Base-by-base conservation (phyloP, 352 stramenopile genomes). In the Pythium angustatum region DNA sequence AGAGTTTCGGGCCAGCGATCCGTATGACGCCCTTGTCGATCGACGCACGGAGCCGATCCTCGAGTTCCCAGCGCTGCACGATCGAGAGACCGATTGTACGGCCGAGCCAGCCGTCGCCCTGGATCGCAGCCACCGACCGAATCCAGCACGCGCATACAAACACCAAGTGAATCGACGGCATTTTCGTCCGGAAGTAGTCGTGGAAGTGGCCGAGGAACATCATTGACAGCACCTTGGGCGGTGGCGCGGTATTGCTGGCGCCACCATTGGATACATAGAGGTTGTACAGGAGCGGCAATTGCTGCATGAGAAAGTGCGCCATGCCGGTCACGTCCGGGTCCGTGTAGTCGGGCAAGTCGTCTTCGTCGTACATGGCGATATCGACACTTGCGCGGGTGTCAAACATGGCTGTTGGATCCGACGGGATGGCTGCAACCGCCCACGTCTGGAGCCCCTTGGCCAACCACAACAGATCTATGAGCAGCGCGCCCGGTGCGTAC, bases 81-180 rank as follows among this genome's bases (percentile, higher is more conserved):
- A 76, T 54, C 28, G 52, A 61, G 5, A 75, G 57, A 26, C 63
- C 71, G n/a, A 77, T 26, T 9, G 63, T 73, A 3, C 60, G 47
- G 11, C 38, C 21, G 3, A 77, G 58, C 0, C 59, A 49, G 27
- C 31, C 40, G 26, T 72, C 40, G n/a, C 72, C 66, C 30, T 79
- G 62, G 1, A 79, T 51, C 22, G 62, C 69, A 15, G 66, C 59
- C 5, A 73, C 51, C 1, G 69, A 70, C 21, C 74, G 74, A 14
- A 77, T 24, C 69, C 69, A 79, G 50, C 72, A 75, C 10, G 70
- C 64, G 24, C 60, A 69, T 3, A 62, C 49, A 53, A 66, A 66
- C 2, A 65, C 58, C 8, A 65, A 5, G 14, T 34, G 26, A 7
- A 65, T 36, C 2, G 24, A 21, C 15, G 53, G 48, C 4, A 6